A percentile compares a stretch with the other conserved stretches of the same genome.
These are phyloP conservation scores for Sclerotiophoma versabilis DNA, from an alignment of 2,329 filamentous ascomycete species.

Conservation along the genomic window DNA sequence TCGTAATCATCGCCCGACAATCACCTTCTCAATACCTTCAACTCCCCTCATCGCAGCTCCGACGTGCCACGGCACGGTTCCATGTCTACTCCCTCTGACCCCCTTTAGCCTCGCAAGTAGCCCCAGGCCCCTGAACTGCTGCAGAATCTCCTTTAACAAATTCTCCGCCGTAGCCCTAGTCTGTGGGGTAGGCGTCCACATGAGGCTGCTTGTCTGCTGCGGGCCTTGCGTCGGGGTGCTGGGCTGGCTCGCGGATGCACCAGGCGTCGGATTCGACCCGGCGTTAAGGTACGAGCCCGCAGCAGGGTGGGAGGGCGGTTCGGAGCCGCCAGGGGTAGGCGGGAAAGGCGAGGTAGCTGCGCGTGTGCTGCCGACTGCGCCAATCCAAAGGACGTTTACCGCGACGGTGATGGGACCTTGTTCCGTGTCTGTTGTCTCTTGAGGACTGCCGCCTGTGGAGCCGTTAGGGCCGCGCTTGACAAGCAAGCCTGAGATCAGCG, in stretches of 20 bases:
- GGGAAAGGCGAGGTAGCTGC: conserved; percentile 40
- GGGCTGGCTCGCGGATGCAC: neutral
- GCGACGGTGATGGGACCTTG: conserved; percentile 44
- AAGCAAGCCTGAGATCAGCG: conserved; percentile 53
- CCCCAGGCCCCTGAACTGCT: conserved; percentile 71
- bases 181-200: conserved; percentile 45
- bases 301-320: conserved; percentile 11
- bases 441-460: conserved; percentile 5
- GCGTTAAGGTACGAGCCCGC: conserved; percentile 5
- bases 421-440: conserved; percentile 1
- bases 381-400: conserved; percentile 57
- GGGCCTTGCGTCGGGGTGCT: conserved; percentile 9
- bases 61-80: conserved; percentile 78
- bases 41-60: conserved; percentile 74
- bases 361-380: conserved; percentile 50
- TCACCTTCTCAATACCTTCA: conserved; percentile 59
- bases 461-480: conserved; percentile 50
- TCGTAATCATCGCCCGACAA: neutral
- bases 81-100: conserved; percentile 64
- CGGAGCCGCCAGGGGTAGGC: conserved; percentile 35
- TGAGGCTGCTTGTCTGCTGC: conserved; percentile 38
- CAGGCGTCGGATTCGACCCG: neutral
- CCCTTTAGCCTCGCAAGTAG: conserved; percentile 72
- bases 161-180: conserved; percentile 59
- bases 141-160: conserved; percentile 73